These are phyloP conservation scores for Trichosporon coremiiforme DNA, from an alignment of 1,284 basidiomycete species.

Conservation along the genomic window DNA sequence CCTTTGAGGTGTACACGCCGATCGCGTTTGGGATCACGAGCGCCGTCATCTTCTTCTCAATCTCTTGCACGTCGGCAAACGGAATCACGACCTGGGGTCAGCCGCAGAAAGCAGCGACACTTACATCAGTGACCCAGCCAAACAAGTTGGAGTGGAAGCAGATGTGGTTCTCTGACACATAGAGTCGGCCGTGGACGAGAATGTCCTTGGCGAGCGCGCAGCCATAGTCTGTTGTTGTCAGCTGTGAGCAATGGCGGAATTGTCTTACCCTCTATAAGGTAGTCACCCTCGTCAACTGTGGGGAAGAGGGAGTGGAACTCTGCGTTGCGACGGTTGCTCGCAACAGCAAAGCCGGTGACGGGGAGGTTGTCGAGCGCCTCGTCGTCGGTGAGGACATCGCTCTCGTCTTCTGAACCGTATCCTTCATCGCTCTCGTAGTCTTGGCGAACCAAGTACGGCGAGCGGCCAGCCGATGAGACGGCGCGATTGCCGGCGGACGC, in stretches of 20 bases:
- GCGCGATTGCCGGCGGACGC: slow-evolving; percentile 11
- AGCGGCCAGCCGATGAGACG: slow-evolving; percentile 28
- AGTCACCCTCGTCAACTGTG: slow-evolving; percentile 89
- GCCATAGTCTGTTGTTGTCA: slow-evolving; percentile 78
- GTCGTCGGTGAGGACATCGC: slow-evolving; percentile 59
- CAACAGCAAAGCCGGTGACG: slow-evolving; percentile 91
- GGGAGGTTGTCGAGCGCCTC: slow-evolving; percentile 62
- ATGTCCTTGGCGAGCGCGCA: slow-evolving; percentile 96
- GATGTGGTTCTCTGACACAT: slow-evolving; percentile 97
- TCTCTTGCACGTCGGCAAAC: slow-evolving; percentile 81
- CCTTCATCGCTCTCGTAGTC: slow-evolving; percentile 37
- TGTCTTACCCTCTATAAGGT: slow-evolving; percentile 87
- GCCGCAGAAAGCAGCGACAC: slow-evolving; percentile 47
- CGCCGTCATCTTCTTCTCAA: slow-evolving; percentile 98
- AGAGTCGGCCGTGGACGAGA: slow-evolving; percentile 90
- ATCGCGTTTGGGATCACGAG: slow-evolving; percentile 99
- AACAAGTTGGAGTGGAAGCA: slow-evolving; percentile 99
- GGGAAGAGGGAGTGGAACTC: slow-evolving; percentile 95
- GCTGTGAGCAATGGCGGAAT: neutral
- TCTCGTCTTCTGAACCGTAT: slow-evolving; percentile 60
- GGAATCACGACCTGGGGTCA: slow-evolving; percentile 75
- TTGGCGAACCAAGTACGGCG: slow-evolving; percentile 36
- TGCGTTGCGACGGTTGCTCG: slow-evolving; percentile 88
- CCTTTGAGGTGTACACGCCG: slow-evolving; percentile 76
- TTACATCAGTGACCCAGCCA: slow-evolving; percentile 94